Conservation (phyloP, 441 rosid genomes). For the Syzygium malaccense region DNA sequence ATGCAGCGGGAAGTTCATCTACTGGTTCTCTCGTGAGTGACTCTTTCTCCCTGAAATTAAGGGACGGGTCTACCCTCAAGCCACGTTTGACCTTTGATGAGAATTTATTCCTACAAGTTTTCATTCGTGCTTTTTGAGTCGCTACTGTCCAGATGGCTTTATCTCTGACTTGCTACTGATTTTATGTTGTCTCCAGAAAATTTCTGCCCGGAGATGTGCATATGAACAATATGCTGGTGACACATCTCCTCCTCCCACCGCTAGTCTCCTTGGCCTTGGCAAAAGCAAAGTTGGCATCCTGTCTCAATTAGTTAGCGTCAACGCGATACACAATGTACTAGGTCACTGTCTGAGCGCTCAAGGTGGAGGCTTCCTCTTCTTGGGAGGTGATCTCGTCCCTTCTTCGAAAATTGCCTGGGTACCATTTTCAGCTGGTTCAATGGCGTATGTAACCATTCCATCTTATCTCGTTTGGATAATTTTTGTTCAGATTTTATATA, state of each 20-base stretch:
- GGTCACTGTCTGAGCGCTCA: slow-evolving; percentile 45
- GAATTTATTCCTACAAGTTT: not conserved
- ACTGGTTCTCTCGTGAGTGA: slow-evolving; percentile 41
- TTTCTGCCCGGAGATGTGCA: slow-evolving; percentile 36
- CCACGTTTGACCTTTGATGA: slow-evolving; percentile 58
- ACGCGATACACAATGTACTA: slow-evolving; percentile 29
- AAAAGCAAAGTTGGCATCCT: slow-evolving; percentile 37
- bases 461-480: not conserved
- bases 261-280: slow-evolving; percentile 55
- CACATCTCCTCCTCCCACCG: slow-evolving; percentile 12
- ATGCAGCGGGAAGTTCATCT: slow-evolving; percentile 46
- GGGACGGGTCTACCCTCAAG: slow-evolving; percentile 34
- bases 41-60: slow-evolving; percentile 31
- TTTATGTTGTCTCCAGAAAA: not conserved
- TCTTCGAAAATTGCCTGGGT: slow-evolving; percentile 39
- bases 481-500: not conserved
- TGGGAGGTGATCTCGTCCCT: slow-evolving; percentile 43
- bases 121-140: not conserved
- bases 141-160: not conserved
- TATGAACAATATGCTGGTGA: slow-evolving; percentile 16
- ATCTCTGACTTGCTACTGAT: not conserved
- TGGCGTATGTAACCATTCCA: slow-evolving; percentile 18
- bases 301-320: slow-evolving; percentile 30
- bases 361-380: slow-evolving; percentile 53
- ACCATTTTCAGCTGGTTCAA: slow-evolving; percentile 17